These are phyloP conservation scores for Erodium moschatum DNA, from an alignment of 441 rosid species.

Conservation along the genomic window DNA sequence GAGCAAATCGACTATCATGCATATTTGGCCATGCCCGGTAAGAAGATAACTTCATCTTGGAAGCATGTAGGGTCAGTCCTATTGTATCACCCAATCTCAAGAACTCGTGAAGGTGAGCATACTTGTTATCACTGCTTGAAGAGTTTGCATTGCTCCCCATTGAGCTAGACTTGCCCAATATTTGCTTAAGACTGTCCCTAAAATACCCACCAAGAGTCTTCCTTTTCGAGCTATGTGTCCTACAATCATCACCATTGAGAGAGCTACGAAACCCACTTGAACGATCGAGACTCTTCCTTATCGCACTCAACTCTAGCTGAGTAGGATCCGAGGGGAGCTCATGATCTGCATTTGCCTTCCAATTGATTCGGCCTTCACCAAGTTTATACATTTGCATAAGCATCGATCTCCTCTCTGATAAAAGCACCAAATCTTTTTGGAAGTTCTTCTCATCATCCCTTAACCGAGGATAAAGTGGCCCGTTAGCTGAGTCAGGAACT, in stretches of 20 bases:
- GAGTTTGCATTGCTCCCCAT: conserved; percentile 26
- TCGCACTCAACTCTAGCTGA: conserved; percentile 36
- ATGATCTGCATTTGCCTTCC: conserved; percentile 30
- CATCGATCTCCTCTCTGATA: conserved; percentile 48
- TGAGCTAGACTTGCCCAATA: conserved; percentile 46
- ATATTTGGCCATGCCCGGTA: conserved; percentile 85
- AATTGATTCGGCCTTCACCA: conserved; percentile 34
- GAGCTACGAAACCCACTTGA: conserved; percentile 22
- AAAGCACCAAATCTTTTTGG: conserved; percentile 30
- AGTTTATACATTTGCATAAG: conserved; percentile 41
- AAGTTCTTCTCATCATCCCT: conserved; percentile 41
- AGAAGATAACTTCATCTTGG: conserved; percentile 44
- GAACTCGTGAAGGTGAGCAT: conserved; percentile 46
- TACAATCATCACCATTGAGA: conserved; percentile 31
- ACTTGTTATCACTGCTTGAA: conserved; percentile 50
- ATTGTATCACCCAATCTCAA: conserved; percentile 50
- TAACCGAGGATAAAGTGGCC: conserved; percentile 40
- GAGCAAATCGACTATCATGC: conserved; percentile 62
- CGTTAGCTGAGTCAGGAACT: conserved; percentile 33
- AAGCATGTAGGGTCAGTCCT: conserved; percentile 53
- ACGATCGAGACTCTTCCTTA: conserved; percentile 36
- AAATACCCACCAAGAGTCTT: conserved; percentile 44
- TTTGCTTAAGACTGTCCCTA: conserved; percentile 43
- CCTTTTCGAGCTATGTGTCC: conserved; percentile 25
- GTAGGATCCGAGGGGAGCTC: conserved; percentile 35